These are phyloP conservation scores for Penicillium nordicum DNA, from an alignment of 2,329 filamentous ascomycete genomes.

Conservation along the genomic window DNA sequence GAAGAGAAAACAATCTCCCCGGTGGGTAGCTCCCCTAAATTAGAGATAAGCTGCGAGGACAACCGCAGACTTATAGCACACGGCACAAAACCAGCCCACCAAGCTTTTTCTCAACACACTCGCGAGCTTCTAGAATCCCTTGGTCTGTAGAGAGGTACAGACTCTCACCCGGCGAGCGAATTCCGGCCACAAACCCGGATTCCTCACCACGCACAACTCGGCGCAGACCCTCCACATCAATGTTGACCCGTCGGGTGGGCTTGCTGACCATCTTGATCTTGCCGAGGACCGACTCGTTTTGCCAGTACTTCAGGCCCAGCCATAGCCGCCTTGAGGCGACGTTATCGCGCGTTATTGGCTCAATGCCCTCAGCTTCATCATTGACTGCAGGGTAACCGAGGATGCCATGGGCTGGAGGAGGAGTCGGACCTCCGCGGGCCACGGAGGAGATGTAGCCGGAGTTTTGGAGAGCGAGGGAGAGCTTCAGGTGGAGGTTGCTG, in stretches of 20 bases:
- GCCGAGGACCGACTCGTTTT: conserved; percentile 72
- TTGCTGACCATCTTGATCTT: conserved; percentile 66
- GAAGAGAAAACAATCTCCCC: conserved; percentile 20
- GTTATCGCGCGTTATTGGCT: conserved; percentile 65
- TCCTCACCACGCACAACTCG: conserved; percentile 66
- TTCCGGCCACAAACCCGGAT: conserved; percentile 64
- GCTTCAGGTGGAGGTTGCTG: conserved; percentile 73
- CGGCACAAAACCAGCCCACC: conserved; percentile 79
- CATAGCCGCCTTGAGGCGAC: conserved; percentile 73
- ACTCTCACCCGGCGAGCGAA: conserved; percentile 74
- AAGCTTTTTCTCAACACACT: conserved; percentile 74
- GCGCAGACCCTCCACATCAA: conserved; percentile 60
- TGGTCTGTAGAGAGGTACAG: conserved; percentile 74
- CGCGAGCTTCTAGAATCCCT: conserved; percentile 76
- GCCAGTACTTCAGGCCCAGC: conserved; percentile 88
- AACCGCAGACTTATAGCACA: conserved; percentile 45
- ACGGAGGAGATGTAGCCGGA: conserved; percentile 78
- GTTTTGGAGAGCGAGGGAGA: conserved; percentile 75
- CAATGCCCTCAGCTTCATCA: conserved; percentile 36
- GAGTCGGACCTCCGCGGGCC: conserved; percentile 65
- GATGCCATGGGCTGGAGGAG: conserved; percentile 52
- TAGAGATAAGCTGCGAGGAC: conserved; percentile 3
- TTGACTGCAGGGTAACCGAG: conserved; percentile 50
- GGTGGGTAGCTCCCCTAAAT: conserved; percentile 9
- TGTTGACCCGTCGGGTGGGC: conserved; percentile 68